phyloP scores from a whole-genome alignment of 805 yeast species.

The Allodekkera sacchari region DNA sequence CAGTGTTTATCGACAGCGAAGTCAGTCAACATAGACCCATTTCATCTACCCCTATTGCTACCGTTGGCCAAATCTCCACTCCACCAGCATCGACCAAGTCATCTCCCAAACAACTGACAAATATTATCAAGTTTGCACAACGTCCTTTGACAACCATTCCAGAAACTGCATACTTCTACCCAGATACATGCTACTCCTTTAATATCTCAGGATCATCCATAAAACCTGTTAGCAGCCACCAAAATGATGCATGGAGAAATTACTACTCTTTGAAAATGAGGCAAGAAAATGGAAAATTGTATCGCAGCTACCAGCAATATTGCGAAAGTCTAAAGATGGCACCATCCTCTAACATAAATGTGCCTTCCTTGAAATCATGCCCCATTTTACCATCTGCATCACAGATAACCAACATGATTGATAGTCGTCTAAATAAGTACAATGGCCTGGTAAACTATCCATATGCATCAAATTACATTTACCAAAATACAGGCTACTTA shows the following conservation, averaged over 20 bases:
- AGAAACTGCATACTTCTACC: constrained; percentile 20
- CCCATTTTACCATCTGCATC: constrained; percentile 10
- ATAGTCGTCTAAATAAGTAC: constrained; percentile 15
- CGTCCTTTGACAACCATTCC: constrained; percentile 11
- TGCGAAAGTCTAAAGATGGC: constrained; percentile 15
- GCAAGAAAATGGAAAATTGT: constrained; percentile 31
- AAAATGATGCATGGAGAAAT: constrained; percentile 37
- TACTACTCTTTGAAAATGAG: constrained; percentile 32
- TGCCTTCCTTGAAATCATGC: constrained; percentile 3
- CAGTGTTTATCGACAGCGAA: too few relatives aligned
- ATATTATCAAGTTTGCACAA: constrained; percentile 12
- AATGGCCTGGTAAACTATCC: constrained; percentile 36
- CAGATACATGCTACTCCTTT: constrained; percentile 30
- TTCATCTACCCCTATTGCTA: too few relatives aligned
- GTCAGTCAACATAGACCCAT: too few relatives aligned
- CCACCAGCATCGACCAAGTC: constrained; percentile 21
- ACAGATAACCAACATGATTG: constrained; percentile 17
- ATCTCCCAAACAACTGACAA: constrained; percentile 16
- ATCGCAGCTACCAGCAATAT: constrained; percentile 30
- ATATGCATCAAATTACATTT: constrained; percentile 44
- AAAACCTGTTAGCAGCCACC: constrained; percentile 15
- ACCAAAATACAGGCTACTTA: constrained; percentile 39
- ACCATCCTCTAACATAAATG: background rate
- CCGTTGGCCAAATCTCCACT: constrained; percentile 10
- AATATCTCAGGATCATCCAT: constrained; percentile 17